Evolutionary conservation across 108 stramenopile species (phyloP), one percentile per base, ranked within the genome.

Genomic region (Stephanodiscus triporus): DNA sequence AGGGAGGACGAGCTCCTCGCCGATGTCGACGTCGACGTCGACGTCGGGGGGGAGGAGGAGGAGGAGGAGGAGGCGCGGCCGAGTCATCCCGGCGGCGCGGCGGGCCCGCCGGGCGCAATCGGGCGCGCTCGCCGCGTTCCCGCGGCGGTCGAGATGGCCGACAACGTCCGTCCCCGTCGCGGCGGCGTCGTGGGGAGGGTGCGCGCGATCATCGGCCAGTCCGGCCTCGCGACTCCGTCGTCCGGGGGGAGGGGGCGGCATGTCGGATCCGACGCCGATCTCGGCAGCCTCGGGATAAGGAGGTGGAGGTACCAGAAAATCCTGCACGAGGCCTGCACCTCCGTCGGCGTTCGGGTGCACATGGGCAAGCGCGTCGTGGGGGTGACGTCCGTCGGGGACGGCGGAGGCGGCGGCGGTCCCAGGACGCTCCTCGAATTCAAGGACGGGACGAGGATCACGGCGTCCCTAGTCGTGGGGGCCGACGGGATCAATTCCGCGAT

Each of bases 401-500:
- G 9, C 23, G 16, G 20, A 13, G 23, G 8, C 2, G 26, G 55
- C 17, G 30, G 56, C 34, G 27, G 19, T 57, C 6, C 7, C 10
- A 56, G 37, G 45, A 74, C 63, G n/a, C 4, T 53, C 4, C 24
- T 86, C 27, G 29, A 68, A 22, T 87, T 87, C 74, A 74, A 74
- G n/a, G 89, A 89, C 59, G 89, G 86, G 23, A 63, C 88, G 7
- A 55, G 22, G 16, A 19, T 72, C 16, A 71, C 48, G 6, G 34
- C 82, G 11, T 59, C 83, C 4, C 64, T 89, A 9, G 42, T 86
- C 7, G 76, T 89, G 42, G 89, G 85, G 6, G 82, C 85, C 0
- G 89, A 89, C 67, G 89, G 89, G 45, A 72, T 82, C 85, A 89
- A 89, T 50, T 87, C 86, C 43, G 62, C 70, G 40, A 83, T 85